Base-by-base conservation (phyloP, 306 rosid genomes). In the Cucumis sativus region DNA sequence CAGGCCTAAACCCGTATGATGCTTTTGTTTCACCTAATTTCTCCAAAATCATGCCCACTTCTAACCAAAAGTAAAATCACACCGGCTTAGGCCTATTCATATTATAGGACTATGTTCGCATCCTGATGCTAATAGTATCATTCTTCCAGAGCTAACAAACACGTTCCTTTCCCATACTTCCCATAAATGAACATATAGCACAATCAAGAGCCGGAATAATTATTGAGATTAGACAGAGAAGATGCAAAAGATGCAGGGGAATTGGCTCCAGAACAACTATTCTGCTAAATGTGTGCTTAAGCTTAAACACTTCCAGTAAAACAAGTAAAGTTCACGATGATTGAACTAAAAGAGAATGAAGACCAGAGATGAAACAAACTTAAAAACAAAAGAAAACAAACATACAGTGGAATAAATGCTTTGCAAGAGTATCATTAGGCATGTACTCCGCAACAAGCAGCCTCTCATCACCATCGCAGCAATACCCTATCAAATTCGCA, bases 351-450 rank as follows among this genome's bases (percentile, higher is more conserved):
- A 64, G 64, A 60, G 17, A 63, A 14, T 16, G 69, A 63, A 28
- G 2, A 33, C 39, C 3, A 14, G 40, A 28, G 66, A 61, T 25
- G 66, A 5, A 61, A 25, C 40, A 61, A 70, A 28, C 10, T 20
- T 35, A 56, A 60, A 30, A 11, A 6, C 20, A 43, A 59, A 64
- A n/a, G 20, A 52, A 56, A 56, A 41, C 6, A 52, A 41, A 77
- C 91, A 72, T 90, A 90, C 99, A 96, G 86, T 92, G 99, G 81
- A 96, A 96, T 30, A 96, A 88, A 88, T 96, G 99, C 86, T 96
- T 96, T 5, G 99, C 98, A 45, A 96, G 96, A 79, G 98, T 92
- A 82, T 96, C 98, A 77, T 93, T 90, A 28, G 99, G 99, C 97
- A 95, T 92, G 85, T 79, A 92, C 85, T 95, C 97, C 4, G 99